phyloP scores from a whole-genome alignment of 768 basidiomycete species.

The Lentinula edodes region DNA sequence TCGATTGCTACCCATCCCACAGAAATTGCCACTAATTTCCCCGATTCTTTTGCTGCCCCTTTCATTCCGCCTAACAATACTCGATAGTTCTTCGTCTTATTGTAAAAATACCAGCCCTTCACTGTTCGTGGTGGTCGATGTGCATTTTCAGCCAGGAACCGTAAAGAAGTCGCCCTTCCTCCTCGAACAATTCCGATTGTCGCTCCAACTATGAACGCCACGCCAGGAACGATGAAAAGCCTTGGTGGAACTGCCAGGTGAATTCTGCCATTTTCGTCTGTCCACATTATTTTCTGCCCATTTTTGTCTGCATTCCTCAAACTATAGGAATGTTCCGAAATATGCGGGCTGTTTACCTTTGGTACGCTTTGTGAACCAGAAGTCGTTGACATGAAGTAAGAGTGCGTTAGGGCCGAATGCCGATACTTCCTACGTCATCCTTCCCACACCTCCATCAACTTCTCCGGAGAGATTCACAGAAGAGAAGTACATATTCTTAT shows the following conservation, averaged over 20 bases:
- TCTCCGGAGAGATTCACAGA: not conserved
- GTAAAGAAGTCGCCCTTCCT: conserved; percentile 63
- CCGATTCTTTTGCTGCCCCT: conserved; percentile 55
- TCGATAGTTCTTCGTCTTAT: conserved; percentile 92
- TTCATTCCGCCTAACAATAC: conserved; percentile 70
- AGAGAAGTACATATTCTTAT: too few relatives aligned
- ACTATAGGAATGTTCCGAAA: not conserved
- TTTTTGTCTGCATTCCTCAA: not conserved
- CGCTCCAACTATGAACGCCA: conserved; percentile 56
- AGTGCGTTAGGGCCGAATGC: not conserved
- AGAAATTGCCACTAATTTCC: conserved; percentile 28
- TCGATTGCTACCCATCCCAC: conserved; percentile 5
- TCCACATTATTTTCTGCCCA: not conserved
- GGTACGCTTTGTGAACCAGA: not conserved
- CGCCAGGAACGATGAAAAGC: conserved; percentile 55
- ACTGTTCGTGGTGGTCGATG: conserved; percentile 82
- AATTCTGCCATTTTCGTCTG: not conserved
- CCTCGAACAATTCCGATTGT: conserved; percentile 71
- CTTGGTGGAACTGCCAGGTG: conserved; percentile 45
- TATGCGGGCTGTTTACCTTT: not conserved
- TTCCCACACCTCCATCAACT: not conserved
- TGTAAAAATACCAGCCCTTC: conserved; percentile 93
- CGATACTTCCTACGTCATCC: not conserved
- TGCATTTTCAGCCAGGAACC: conserved; percentile 89
- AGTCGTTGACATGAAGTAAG: not conserved